These are phyloP conservation scores for Dalbergia oliveri DNA, from an alignment of 306 rosid species.

Conservation along the genomic window DNA sequence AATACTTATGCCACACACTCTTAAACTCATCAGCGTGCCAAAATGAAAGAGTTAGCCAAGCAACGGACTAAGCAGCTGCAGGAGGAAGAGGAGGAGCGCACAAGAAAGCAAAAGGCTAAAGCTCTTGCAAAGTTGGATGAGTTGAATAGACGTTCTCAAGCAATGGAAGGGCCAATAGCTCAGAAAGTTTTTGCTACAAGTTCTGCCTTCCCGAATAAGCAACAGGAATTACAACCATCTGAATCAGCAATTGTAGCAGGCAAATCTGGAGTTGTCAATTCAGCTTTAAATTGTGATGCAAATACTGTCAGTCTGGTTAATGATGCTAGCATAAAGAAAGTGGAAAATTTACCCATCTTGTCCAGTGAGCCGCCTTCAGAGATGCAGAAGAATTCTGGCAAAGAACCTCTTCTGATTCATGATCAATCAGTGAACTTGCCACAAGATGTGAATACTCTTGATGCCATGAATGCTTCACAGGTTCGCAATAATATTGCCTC, in stretches of 20 bases:
- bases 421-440: constrained; percentile 54
- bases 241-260: constrained; percentile 43
- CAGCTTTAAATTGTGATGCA: constrained; percentile 48
- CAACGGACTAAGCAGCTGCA: constrained; percentile 81
- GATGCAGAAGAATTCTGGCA: constrained; percentile 43
- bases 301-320: constrained; percentile 48
- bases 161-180: constrained; percentile 54
- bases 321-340: constrained; percentile 47
- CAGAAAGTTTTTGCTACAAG: constrained; percentile 55
- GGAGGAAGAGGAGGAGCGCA: constrained; percentile 92
- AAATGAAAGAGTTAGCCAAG: constrained; percentile 76
- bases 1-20: constrained; percentile 37
- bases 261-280: constrained; percentile 47
- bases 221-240: constrained; percentile 58
- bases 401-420: constrained; percentile 54
- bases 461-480: constrained; percentile 51
- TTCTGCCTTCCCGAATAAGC: constrained; percentile 60
- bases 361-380: constrained; percentile 50
- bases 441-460: constrained; percentile 60
- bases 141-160: constrained; percentile 67
- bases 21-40: constrained; percentile 65
- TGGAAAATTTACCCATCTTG: constrained; percentile 51
- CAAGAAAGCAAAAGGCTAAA: constrained; percentile 77
- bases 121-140: constrained; percentile 88
- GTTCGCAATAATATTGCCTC: constrained; percentile 59